Percentiles rank a stretch among this genome's conserved stretches.
Evolutionary conservation across 768 basidiomycete genomes (phyloP).

Genomic region (Lentinula sp.): DNA sequence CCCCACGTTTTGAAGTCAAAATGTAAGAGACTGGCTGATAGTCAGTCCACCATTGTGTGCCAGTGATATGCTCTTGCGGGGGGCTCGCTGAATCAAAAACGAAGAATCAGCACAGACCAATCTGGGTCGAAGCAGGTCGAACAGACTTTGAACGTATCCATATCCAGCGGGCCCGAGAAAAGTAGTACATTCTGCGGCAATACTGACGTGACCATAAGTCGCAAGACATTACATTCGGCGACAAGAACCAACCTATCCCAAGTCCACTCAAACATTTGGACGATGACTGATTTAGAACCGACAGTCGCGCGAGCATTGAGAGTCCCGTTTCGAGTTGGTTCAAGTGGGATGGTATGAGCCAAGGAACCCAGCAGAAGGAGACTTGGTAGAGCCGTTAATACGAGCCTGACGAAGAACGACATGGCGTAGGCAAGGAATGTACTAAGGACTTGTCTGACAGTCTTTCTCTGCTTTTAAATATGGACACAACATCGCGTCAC

Average conservation of each 20-base stretch:
- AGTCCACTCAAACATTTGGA: slow-evolving; percentile 69
- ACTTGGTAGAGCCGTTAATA: neutral
- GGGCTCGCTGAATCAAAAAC: slow-evolving; percentile 37
- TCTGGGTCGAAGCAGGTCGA: slow-evolving; percentile 37
- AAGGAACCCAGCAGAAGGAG: neutral
- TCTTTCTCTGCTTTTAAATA: neutral
- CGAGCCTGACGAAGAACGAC: neutral
- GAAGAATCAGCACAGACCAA: slow-evolving; percentile 28
- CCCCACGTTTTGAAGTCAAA: slow-evolving; percentile 60
- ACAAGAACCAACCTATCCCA: slow-evolving; percentile 31
- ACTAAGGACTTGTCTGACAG: neutral
- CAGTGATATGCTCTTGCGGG: slow-evolving; percentile 50
- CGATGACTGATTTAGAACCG: slow-evolving; percentile 42
- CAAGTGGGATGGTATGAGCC: neutral
- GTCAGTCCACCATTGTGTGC: slow-evolving; percentile 69
- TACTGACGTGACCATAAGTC: slow-evolving; percentile 24
- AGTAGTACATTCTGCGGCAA: slow-evolving; percentile 57
- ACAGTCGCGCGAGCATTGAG: slow-evolving; percentile 12
- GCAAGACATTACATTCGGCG: neutral
- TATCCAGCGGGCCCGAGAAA: slow-evolving; percentile 69
- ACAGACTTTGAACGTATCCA: slow-evolving; percentile 63
- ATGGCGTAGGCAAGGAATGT: neutral
- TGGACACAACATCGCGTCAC: neutral
- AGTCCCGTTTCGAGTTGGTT: neutral
- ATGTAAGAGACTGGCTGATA: slow-evolving; percentile 58